A percentile compares a stretch with the other conserved stretches of the same genome.
Evolutionary conservation across 169 alveolate species (phyloP).

Genomic region (Plasmodium coatneyi): DNA sequence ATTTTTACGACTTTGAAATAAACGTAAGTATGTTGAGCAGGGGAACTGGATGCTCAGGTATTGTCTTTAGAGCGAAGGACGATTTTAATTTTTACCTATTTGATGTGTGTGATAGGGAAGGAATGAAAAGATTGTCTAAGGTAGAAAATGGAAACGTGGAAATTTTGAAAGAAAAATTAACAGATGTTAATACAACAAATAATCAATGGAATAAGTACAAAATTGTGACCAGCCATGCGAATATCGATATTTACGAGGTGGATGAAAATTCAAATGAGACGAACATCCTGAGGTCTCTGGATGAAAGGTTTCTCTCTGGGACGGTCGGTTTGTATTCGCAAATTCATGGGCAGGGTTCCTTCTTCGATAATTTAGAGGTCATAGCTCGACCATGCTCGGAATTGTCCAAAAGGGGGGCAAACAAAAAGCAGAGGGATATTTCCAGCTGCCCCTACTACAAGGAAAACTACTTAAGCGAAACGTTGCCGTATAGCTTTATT

Average conservation of each 20-base stretch:
- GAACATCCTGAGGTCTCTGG: slow-evolving; percentile 82
- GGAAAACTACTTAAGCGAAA: slow-evolving; percentile 71
- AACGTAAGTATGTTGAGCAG: slow-evolving; percentile 83
- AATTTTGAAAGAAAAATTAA: slow-evolving; percentile 82
- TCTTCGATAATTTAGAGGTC: slow-evolving; percentile 86
- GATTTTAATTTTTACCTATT: slow-evolving; percentile 88
- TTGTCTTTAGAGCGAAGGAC: slow-evolving; percentile 90
- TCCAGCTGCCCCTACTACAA: slow-evolving; percentile 79
- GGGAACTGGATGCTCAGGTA: slow-evolving; percentile 88
- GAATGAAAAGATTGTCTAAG: slow-evolving; percentile 85
- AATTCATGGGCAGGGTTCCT: slow-evolving; percentile 88
- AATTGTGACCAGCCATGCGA: slow-evolving; percentile 77
- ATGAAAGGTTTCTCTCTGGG: slow-evolving; percentile 89
- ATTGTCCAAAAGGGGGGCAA: slow-evolving; percentile 29
- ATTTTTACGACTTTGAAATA: slow-evolving; percentile 86
- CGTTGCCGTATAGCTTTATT: slow-evolving; percentile 41
- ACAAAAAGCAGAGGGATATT: slow-evolving; percentile 44
- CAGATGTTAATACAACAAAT: slow-evolving; percentile 83
- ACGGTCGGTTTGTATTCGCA: slow-evolving; percentile 89
- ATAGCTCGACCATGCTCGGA: slow-evolving; percentile 82
- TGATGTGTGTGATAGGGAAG: slow-evolving; percentile 83
- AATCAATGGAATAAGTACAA: slow-evolving; percentile 83
- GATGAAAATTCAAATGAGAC: slow-evolving; percentile 26
- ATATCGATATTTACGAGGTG: slow-evolving; percentile 78
- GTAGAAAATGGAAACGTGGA: slow-evolving; percentile 87